Conservation (phyloP, 1,284 basidiomycete species). For the Cryptococcus deneoformans region DNA sequence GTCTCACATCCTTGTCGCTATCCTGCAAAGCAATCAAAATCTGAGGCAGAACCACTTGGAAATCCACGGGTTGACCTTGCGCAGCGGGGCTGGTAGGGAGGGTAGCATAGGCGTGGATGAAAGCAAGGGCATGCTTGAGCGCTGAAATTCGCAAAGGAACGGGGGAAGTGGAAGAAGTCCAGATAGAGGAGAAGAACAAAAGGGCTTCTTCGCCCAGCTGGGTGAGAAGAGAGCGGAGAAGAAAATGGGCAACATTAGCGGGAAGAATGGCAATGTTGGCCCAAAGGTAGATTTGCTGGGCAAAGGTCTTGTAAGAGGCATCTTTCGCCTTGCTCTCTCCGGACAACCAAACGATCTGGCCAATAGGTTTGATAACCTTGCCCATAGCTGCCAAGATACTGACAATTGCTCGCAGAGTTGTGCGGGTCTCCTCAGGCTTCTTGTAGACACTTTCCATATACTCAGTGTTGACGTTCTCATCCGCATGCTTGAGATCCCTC, state of each 20-base stretch:
- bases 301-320: constrained; percentile 14
- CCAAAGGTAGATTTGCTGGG: constrained; percentile 57
- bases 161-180: constrained; percentile 51
- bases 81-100: constrained; percentile 5
- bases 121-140: constrained; percentile 69
- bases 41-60: constrained; percentile 80
- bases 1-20: constrained; percentile 56
- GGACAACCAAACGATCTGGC: constrained; percentile 22
- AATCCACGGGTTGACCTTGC: constrained; percentile 54
- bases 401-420: constrained; percentile 30
- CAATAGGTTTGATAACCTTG: constrained; percentile 16
- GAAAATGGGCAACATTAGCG: constrained; percentile 55
- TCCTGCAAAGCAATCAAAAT: constrained; percentile 66
- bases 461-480: neutral
- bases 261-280: constrained; percentile 56
- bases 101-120: constrained; percentile 54
- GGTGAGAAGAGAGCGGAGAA: constrained; percentile 66
- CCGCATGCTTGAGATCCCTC: constrained; percentile 11
- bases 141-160: constrained; percentile 60
- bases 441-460: constrained; percentile 27
- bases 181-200: constrained; percentile 74
- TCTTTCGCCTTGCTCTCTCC: constrained; percentile 6
- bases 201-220: constrained; percentile 68
- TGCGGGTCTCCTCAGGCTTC: constrained; percentile 33
- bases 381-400: constrained; percentile 32